phyloP scores from a whole-genome alignment of 768 basidiomycete genomes.

The Baorangia bicolor region DNA sequence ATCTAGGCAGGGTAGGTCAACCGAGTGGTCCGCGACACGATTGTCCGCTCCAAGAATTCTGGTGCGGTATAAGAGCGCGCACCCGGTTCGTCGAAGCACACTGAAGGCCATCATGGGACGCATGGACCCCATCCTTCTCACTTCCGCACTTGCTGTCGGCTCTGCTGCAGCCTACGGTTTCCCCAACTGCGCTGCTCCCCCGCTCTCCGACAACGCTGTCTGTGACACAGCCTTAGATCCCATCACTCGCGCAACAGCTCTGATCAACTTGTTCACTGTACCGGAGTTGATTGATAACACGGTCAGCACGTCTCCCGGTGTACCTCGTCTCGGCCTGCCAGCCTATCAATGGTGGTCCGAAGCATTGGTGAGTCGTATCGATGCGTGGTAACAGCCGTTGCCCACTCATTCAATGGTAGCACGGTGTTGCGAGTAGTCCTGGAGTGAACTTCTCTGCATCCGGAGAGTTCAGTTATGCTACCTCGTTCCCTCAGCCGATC shows the following conservation, averaged over 20 bases:
- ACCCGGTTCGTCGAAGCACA: neutral
- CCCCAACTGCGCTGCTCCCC: slow-evolving; percentile 48
- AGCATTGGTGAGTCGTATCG: slow-evolving; percentile 42
- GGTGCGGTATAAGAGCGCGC: neutral
- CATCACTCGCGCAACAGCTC: slow-evolving; percentile 47
- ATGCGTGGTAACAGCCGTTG: neutral
- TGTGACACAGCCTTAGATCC: slow-evolving; percentile 48
- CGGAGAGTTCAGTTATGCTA: slow-evolving; percentile 56
- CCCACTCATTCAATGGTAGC: slow-evolving; percentile 32
- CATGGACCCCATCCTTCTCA: neutral
- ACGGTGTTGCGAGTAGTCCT: slow-evolving; percentile 53
- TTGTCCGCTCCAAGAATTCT: neutral
- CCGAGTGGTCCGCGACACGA: neutral
- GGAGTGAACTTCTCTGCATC: slow-evolving; percentile 49
- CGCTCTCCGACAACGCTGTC: slow-evolving; percentile 45
- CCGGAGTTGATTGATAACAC: slow-evolving; percentile 53
- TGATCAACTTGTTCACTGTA: slow-evolving; percentile 49
- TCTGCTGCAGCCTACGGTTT: slow-evolving; percentile 35
- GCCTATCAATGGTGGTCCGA: slow-evolving; percentile 64
- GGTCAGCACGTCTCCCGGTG: slow-evolving; percentile 48
- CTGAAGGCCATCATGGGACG: neutral
- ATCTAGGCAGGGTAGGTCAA: neutral
- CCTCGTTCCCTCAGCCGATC: slow-evolving; percentile 59
- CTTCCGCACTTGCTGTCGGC: neutral
- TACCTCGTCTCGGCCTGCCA: slow-evolving; percentile 54